These are phyloP conservation scores for Oryza brachyantha DNA, from an alignment of 176 grass and related monocot species.

Conservation along the genomic window DNA sequence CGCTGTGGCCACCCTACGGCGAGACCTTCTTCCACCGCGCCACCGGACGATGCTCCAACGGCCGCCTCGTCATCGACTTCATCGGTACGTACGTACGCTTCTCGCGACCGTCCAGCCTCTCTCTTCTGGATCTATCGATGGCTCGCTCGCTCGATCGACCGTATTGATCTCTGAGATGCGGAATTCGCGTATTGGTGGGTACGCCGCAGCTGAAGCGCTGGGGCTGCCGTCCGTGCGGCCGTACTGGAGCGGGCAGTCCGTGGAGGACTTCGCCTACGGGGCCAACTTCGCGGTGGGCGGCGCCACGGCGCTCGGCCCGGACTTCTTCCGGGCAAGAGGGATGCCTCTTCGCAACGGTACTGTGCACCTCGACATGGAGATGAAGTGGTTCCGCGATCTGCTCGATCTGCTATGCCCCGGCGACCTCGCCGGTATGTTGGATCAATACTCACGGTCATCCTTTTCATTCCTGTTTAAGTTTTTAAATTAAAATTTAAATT, in stretches of 20 bases:
- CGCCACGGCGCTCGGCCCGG: conserved; percentile 52
- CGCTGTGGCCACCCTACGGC: conserved; percentile 43
- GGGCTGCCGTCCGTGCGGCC: conserved; percentile 41
- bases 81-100: conserved; percentile 44
- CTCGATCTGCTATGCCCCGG: too few relatives aligned
- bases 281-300: conserved; percentile 85
- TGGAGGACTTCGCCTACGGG: conserved; percentile 40
- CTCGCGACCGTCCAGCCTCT: neutral
- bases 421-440: too few relatives aligned
- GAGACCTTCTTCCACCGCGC: conserved; percentile 65
- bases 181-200: neutral
- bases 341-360: conserved; percentile 28
- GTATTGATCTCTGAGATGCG: conserved; percentile 4
- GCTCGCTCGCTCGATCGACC: too few relatives aligned
- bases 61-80: conserved; percentile 80
- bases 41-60: conserved; percentile 73
- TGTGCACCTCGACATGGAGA: conserved; percentile 48
- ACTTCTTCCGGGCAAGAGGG: conserved; percentile 66
- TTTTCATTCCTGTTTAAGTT: too few relatives aligned
- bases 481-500: too few relatives aligned
- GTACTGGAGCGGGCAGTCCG: conserved; percentile 35
- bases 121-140: neutral
- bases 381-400: conserved; percentile 63
- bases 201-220: conserved; percentile 44
- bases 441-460: too few relatives aligned